Base-by-base conservation (phyloP, 2,329 filamentous ascomycete species). In the Camillea tinctor region DNA sequence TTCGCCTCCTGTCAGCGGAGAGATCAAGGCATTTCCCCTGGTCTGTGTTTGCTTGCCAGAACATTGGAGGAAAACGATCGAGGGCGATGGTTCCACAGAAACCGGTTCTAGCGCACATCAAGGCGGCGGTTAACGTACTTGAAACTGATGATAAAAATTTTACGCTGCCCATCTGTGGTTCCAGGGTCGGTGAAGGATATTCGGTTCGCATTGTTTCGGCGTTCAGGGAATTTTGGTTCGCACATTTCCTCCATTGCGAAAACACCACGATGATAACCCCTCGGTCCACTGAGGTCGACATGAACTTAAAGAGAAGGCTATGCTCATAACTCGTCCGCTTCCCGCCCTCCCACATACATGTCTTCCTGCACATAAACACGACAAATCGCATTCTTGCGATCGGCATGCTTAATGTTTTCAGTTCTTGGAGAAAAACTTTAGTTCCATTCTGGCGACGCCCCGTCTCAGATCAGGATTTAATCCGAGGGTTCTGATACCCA, bases 11-110 rank as follows among this genome's bases (percentile, higher is more conserved):
- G 83, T 82, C 11, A 81, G 83, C 59, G 92, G 92, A 61, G 94
- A 98, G 74, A 95, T 98, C 80, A 98, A 98, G 76, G 95, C 95
- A 30, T 98, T 98, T 82, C 95, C 95, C 51, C 83, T 99, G 64
- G 94, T 99, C 54, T 99, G 94, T 72, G 92, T 98, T 50, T 98
- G 95, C 76, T 80, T 97, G 30, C 95, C 94, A 23, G 91, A 97
- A 71, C 93, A 97, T 75, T 99, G 94, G 94, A 88, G 89, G 72
- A 97, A 95, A 78, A 98, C 94, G 1, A 96, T 98, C 68, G 94
- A 98, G 65, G 92, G 93, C 60, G 93, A 97, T 70, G 84, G 84
- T 30, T 89, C 87, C 24, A 88, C 87, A 3, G 88, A 89, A 70
- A 82, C 84, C 9, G 83, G 81, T 57, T 88, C 85, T 23, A 73